Percentiles rank a stretch among this genome's conserved stretches.
Conservation (phyloP, 495 filamentous ascomycete genomes). For the Xylona heveae region DNA sequence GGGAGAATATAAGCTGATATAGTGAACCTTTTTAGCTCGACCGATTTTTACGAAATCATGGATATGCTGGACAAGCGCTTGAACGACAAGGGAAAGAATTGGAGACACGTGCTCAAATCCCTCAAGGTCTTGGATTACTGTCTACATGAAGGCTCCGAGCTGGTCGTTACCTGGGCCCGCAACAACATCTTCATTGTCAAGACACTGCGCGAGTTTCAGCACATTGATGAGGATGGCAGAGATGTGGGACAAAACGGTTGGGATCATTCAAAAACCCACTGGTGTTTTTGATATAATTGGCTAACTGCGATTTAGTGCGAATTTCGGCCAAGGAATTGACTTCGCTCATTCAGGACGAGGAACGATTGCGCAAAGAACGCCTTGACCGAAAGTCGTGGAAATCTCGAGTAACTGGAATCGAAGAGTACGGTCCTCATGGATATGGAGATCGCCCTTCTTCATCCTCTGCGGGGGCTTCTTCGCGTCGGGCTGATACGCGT, state of each 20-base stretch:
- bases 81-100: slow-evolving; percentile 99
- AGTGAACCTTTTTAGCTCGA: slow-evolving; percentile 34
- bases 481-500: slow-evolving; percentile 6
- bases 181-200: slow-evolving; percentile 99
- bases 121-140: slow-evolving; percentile 97
- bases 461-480: too few relatives aligned
- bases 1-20: neutral
- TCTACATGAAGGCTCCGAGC: slow-evolving; percentile 88
- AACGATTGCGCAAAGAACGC: slow-evolving; percentile 76
- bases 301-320: slow-evolving; percentile 39
- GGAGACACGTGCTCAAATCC: slow-evolving; percentile 95
- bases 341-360: slow-evolving; percentile 83
- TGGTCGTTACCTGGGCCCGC: slow-evolving; percentile 93
- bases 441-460: neutral
- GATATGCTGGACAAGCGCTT: slow-evolving; percentile 98
- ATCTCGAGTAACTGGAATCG: slow-evolving; percentile 78
- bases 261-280: too few relatives aligned
- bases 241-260: slow-evolving; percentile 93
- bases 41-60: slow-evolving; percentile 98
- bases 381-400: slow-evolving; percentile 92
- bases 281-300: slow-evolving; percentile 4
- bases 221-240: slow-evolving; percentile 81
- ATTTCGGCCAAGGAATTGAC: slow-evolving; percentile 94
- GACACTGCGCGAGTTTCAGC: slow-evolving; percentile 87
- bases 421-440: slow-evolving; percentile 40